A percentile compares a stretch with the other conserved stretches of the same genome.
phyloP scores from a whole-genome alignment of 2,329 filamentous ascomycete genomes.

The Elsinoe arachidis region DNA sequence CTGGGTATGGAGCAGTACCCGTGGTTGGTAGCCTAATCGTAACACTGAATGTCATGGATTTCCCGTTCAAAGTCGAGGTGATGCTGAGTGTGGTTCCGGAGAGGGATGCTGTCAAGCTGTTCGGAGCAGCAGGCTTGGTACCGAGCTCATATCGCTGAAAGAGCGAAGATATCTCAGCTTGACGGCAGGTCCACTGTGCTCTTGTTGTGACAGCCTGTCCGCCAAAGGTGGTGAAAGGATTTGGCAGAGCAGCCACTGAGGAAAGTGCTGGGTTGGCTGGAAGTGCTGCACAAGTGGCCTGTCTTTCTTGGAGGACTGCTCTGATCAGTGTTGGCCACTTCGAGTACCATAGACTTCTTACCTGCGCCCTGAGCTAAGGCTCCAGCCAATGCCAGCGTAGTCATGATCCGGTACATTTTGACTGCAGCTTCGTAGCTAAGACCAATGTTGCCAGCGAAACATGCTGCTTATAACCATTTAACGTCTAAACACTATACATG shows the following conservation, averaged over 20 bases:
- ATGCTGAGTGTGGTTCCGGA: constrained; percentile 29
- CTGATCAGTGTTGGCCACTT: not conserved
- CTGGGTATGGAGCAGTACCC: constrained; percentile 43
- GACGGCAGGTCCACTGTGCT: constrained; percentile 30
- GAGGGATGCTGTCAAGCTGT: constrained; percentile 26
- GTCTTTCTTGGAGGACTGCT: not conserved
- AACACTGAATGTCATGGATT: constrained; percentile 30
- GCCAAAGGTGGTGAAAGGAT: constrained; percentile 32
- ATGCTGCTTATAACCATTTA: not conserved
- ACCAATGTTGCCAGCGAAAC: not conserved
- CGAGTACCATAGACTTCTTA: not conserved
- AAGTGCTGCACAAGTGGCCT: not conserved
- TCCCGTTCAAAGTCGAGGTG: constrained; percentile 27
- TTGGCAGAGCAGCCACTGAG: constrained; percentile 21
- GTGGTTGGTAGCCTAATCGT: constrained; percentile 32
- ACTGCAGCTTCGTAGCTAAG: too few relatives aligned
- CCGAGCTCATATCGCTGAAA: constrained; percentile 32
- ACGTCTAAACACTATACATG: not conserved
- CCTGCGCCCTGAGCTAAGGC: not conserved
- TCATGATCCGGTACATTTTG: not conserved
- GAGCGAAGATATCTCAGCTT: constrained; percentile 29
- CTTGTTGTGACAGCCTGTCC: constrained; percentile 29
- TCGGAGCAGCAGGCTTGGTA: constrained; percentile 30
- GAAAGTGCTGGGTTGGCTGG: not conserved
- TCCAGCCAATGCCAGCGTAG: not conserved